Evolutionary conservation across 352 stramenopile species (phyloP).

Genomic region (Globisporangium rhizosaccharum): DNA sequence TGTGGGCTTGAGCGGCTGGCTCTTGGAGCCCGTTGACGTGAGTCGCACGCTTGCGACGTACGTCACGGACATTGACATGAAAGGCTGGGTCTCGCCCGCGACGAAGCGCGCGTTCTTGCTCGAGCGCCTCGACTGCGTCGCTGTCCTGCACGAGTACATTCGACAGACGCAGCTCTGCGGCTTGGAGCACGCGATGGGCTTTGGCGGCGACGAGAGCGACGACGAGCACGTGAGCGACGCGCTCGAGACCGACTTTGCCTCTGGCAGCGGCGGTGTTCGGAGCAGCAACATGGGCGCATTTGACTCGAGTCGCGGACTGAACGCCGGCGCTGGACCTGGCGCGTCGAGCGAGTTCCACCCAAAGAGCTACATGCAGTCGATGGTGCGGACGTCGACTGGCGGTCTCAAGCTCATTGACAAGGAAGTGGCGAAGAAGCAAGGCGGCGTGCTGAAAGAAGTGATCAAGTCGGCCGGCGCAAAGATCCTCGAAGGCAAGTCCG

Average conservation of each 20-base stretch:
- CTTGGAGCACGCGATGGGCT: constrained; percentile 25
- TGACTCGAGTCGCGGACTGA: not conserved
- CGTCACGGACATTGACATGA: constrained; percentile 64
- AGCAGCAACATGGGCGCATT: no score
- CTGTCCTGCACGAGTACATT: constrained; percentile 60
- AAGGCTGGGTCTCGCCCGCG: constrained; percentile 38
- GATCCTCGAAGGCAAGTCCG: constrained; percentile 63
- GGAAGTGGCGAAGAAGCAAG: constrained; percentile 81
- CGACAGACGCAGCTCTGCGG: constrained; percentile 53
- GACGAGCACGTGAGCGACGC: constrained; percentile 20
- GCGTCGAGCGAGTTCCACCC: constrained; percentile 47
- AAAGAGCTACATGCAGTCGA: constrained; percentile 74
- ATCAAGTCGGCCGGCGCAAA: constrained; percentile 72
- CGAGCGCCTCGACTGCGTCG: constrained; percentile 54
- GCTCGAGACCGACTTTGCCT: constrained; percentile 6
- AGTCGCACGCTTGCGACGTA: constrained; percentile 60
- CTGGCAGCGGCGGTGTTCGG: constrained; percentile 19
- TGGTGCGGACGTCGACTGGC: constrained; percentile 67
- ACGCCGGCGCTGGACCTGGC: constrained; percentile 15
- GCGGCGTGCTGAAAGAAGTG: constrained; percentile 81
- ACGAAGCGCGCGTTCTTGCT: constrained; percentile 50
- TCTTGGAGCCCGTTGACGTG: constrained; percentile 64
- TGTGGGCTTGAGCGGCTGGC: constrained; percentile 63
- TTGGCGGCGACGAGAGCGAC: constrained; percentile 39
- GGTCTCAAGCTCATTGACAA: constrained; percentile 82